Percentiles rank a stretch among this genome's conserved stretches.
These are phyloP conservation scores for Paecilomyces sp. DNA, from an alignment of 2,329 filamentous ascomycete genomes.

Conservation along the genomic window DNA sequence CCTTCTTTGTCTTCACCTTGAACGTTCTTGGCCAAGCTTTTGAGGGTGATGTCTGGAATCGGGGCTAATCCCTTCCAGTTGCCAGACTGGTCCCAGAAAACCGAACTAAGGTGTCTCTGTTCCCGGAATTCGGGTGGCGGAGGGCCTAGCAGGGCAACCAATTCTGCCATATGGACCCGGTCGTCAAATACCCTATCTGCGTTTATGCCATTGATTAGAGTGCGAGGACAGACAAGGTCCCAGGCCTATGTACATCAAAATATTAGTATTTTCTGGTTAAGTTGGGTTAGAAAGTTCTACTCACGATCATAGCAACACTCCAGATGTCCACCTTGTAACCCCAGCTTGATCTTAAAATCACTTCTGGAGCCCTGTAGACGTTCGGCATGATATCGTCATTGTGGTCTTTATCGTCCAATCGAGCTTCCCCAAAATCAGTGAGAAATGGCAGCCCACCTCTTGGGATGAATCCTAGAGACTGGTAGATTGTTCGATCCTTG, in stretches of 20 bases:
- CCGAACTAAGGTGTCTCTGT: neutral
- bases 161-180: neutral
- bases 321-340: neutral
- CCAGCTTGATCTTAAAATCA: neutral
- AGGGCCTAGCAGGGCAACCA: neutral
- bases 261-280: no score
- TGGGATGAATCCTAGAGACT: no score
- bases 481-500: neutral
- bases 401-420: neutral
- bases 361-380: neutral
- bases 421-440: neutral
- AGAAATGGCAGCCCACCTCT: neutral
- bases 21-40: conserved; percentile 14
- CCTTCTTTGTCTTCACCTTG: conserved; percentile 15
- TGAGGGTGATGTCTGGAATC: conserved; percentile 13
- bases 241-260: neutral
- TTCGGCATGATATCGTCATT: neutral
- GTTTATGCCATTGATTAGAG: neutral
- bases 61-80: conserved; percentile 11
- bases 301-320: neutral
- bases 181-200: neutral
- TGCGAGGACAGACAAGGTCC: neutral
- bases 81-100: conserved; percentile 4
- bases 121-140: neutral
- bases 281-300: neutral